Evolutionary conservation across 2,329 filamentous ascomycete species (phyloP).

Genomic region (Metarhizium anisopliae): DNA sequence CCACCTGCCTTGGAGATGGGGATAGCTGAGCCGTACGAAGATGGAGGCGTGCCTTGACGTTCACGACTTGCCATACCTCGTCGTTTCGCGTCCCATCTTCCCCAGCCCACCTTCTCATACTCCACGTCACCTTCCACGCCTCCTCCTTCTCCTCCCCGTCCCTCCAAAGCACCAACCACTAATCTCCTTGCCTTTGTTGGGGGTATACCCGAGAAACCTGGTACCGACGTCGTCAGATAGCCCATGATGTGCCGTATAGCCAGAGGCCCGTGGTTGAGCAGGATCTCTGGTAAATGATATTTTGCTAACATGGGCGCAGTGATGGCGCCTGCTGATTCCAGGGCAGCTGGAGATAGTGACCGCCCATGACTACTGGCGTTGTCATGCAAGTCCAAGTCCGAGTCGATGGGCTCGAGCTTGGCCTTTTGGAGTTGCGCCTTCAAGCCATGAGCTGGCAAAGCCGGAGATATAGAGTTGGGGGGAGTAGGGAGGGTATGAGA

Average conservation of each 20-base stretch:
- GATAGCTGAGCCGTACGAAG: slow-evolving; percentile 41
- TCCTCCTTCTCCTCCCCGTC: slow-evolving; percentile 56
- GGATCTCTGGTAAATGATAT: slow-evolving; percentile 81
- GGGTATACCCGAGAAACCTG: slow-evolving; percentile 82
- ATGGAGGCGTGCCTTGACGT: slow-evolving; percentile 31
- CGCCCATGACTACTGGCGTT: slow-evolving; percentile 21
- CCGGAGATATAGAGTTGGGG: slow-evolving; percentile 90
- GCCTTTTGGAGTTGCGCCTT: slow-evolving; percentile 57
- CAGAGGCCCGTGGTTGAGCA: slow-evolving; percentile 80
- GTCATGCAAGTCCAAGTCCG: slow-evolving; percentile 79
- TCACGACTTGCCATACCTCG: slow-evolving; percentile 51
- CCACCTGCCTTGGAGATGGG: slow-evolving; percentile 42
- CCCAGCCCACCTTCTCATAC: slow-evolving; percentile 97
- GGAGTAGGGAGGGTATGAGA: slow-evolving; percentile 71
- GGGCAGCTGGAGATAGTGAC: slow-evolving; percentile 37
- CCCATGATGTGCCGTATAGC: slow-evolving; percentile 95
- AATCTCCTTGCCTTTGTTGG: slow-evolving; percentile 83
- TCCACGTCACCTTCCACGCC: slow-evolving; percentile 61
- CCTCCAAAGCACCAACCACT: slow-evolving; percentile 87
- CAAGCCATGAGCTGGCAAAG: slow-evolving; percentile 71
- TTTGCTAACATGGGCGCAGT: slow-evolving; percentile 79
- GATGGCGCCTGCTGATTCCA: slow-evolving; percentile 73
- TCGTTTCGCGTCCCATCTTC: slow-evolving; percentile 81
- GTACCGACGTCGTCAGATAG: slow-evolving; percentile 85
- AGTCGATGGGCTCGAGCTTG: slow-evolving; percentile 61